These are phyloP conservation scores for Fusarium keratoplasticum DNA, from an alignment of 2,329 filamentous ascomycete species.

Conservation along the genomic window DNA sequence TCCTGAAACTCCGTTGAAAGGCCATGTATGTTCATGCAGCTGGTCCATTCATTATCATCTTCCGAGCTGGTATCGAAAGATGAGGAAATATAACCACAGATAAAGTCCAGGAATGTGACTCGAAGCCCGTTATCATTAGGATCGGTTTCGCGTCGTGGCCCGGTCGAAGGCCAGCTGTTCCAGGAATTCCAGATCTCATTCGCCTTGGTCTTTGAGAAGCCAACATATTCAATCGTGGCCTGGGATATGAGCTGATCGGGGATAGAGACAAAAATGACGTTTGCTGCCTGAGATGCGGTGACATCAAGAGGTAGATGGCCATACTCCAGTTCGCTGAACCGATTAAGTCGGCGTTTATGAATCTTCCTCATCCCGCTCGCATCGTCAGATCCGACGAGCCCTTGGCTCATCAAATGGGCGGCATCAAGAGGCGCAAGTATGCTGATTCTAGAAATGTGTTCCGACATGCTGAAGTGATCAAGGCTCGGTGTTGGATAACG, in stretches of 20 bases:
- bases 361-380: neutral
- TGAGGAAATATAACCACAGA: slow-evolving; percentile 13
- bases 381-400: neutral
- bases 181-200: slow-evolving; percentile 23
- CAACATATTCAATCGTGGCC: slow-evolving; percentile 24
- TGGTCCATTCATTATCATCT: slow-evolving; percentile 13
- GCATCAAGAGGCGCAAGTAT: neutral
- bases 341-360: slow-evolving; percentile 32
- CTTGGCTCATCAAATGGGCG: neutral
- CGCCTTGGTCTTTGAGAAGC: slow-evolving; percentile 23
- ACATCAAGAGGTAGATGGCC: slow-evolving; percentile 9
- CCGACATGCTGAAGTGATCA: neutral
- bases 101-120: slow-evolving; percentile 21
- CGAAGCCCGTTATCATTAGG: neutral
- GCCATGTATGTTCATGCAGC: slow-evolving; percentile 13
- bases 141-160: slow-evolving; percentile 21
- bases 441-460: neutral
- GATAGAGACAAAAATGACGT: slow-evolving; percentile 17
- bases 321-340: slow-evolving; percentile 24
- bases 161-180: slow-evolving; percentile 16
- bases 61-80: slow-evolving; percentile 3
- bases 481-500: neutral
- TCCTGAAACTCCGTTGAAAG: slow-evolving; percentile 9
- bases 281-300: neutral
- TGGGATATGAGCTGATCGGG: slow-evolving; percentile 25